A percentile compares a stretch with the other conserved stretches of the same genome.
Evolutionary conservation across 2,329 filamentous ascomycete genomes (phyloP).

Genomic region (Cladosporium sp.): DNA sequence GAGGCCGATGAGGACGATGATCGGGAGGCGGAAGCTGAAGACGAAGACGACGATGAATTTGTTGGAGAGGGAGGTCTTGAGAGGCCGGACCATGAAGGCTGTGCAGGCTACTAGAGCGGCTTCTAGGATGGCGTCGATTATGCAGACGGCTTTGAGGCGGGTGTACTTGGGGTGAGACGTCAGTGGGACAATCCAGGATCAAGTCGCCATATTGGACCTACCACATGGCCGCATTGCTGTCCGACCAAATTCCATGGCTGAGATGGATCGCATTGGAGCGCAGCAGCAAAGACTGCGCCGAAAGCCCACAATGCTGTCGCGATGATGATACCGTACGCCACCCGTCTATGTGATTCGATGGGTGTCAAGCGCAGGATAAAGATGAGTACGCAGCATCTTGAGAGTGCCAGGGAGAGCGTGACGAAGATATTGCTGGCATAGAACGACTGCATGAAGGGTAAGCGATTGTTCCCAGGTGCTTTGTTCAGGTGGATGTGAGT

Average conservation of each 20-base stretch:
- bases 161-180: not conserved
- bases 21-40: slow-evolving; percentile 9
- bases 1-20: slow-evolving; percentile 13
- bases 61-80: slow-evolving; percentile 6
- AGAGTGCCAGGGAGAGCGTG: slow-evolving; percentile 13
- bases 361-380: slow-evolving; percentile 18
- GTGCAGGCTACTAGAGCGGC: slow-evolving; percentile 1
- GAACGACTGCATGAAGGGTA: slow-evolving; percentile 11
- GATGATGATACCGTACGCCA: slow-evolving; percentile 10
- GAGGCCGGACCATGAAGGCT: slow-evolving; percentile 4
- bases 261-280: slow-evolving; percentile 14
- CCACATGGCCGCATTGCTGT: not conserved
- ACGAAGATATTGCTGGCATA: slow-evolving; percentile 17
- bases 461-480: not conserved
- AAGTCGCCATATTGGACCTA: not conserved
- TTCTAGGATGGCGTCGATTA: slow-evolving; percentile 7
- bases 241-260: slow-evolving; percentile 12
- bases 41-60: slow-evolving; percentile 9
- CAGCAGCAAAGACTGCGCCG: slow-evolving; percentile 14
- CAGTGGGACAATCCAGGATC: too few relatives aligned
- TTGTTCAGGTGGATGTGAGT: not conserved
- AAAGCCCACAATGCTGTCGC: slow-evolving; percentile 13
- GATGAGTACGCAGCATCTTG: slow-evolving; percentile 15
- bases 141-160: slow-evolving; percentile 2
- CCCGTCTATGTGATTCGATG: slow-evolving; percentile 12